A percentile compares a stretch with the other conserved stretches of the same genome.
phyloP scores from a whole-genome alignment of 139 green algal genomes.

The Cymbomonas tetramitiformis region DNA sequence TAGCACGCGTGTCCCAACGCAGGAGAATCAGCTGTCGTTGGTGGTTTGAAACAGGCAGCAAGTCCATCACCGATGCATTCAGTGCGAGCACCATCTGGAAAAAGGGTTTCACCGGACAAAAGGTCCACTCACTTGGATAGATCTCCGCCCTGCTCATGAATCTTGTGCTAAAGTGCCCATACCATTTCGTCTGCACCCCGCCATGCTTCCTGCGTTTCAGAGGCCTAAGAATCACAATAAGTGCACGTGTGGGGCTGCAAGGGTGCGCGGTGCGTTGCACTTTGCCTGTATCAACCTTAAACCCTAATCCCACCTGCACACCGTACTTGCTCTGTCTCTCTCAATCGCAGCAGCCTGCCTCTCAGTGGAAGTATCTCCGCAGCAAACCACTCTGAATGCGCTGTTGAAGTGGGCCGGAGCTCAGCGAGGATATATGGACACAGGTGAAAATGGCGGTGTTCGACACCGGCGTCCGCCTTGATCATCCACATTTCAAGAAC shows the following conservation, averaged over 20 bases:
- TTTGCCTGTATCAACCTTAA: background rate
- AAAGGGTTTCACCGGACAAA: slow-evolving; percentile 1
- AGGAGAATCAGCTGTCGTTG: background rate
- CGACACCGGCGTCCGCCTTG: slow-evolving; percentile 79
- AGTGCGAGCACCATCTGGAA: background rate
- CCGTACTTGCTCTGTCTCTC: background rate
- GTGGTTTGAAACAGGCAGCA: background rate
- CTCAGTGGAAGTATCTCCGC: background rate
- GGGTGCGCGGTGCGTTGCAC: background rate
- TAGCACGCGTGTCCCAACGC: background rate
- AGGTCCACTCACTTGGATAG: too few relatives aligned
- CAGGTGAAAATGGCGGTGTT: slow-evolving; percentile 83
- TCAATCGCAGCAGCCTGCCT: background rate
- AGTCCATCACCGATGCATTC: background rate
- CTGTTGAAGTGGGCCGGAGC: slow-evolving; percentile 45
- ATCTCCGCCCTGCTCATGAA: too few relatives aligned
- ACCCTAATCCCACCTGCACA: background rate
- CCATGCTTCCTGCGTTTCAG: too few relatives aligned
- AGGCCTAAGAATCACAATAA: too few relatives aligned
- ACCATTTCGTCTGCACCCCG: too few relatives aligned
- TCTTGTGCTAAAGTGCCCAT: too few relatives aligned
- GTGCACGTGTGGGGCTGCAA: too few relatives aligned
- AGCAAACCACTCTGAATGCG: background rate
- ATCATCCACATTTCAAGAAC: slow-evolving; percentile 88
- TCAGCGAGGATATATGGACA: slow-evolving; percentile 54